These are phyloP conservation scores for Lachancea dasiensis DNA, from an alignment of 805 yeast species.

Conservation along the genomic window DNA sequence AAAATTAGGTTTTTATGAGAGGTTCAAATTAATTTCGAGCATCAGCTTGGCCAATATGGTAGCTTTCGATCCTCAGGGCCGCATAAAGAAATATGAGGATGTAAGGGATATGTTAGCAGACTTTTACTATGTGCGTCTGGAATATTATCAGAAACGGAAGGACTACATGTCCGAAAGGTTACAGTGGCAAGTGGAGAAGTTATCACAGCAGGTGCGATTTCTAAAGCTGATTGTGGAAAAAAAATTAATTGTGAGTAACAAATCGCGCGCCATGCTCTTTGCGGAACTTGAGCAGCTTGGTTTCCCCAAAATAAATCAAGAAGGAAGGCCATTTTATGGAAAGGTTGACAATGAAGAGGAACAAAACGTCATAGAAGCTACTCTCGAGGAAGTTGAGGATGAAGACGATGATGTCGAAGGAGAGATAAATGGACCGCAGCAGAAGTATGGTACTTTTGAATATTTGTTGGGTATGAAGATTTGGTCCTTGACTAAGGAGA, in stretches of 20 bases:
- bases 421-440: slow-evolving; percentile 41
- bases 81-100: slow-evolving; percentile 73
- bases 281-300: slow-evolving; percentile 54
- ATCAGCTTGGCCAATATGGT: slow-evolving; percentile 84
- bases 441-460: slow-evolving; percentile 64
- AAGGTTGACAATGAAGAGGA: slow-evolving; percentile 22
- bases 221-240: slow-evolving; percentile 83
- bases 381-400: slow-evolving; percentile 35
- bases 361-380: slow-evolving; percentile 34
- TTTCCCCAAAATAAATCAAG: slow-evolving; percentile 72
- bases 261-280: slow-evolving; percentile 58
- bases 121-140: slow-evolving; percentile 80
- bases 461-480: slow-evolving; percentile 88
- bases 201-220: slow-evolving; percentile 82
- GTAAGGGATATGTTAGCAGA: slow-evolving; percentile 77
- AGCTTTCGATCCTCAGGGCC: slow-evolving; percentile 85
- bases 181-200: slow-evolving; percentile 66
- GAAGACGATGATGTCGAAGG: slow-evolving; percentile 34
- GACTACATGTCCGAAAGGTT: slow-evolving; percentile 65
- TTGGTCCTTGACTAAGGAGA: slow-evolving; percentile 87
- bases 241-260: slow-evolving; percentile 65
- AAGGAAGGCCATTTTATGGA: slow-evolving; percentile 56
- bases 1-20: slow-evolving; percentile 70
- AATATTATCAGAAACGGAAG: slow-evolving; percentile 85
- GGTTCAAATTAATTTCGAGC: slow-evolving; percentile 69